These are phyloP conservation scores for Citrus trifoliata DNA, from an alignment of 345 rosid species.

Conservation along the genomic window DNA sequence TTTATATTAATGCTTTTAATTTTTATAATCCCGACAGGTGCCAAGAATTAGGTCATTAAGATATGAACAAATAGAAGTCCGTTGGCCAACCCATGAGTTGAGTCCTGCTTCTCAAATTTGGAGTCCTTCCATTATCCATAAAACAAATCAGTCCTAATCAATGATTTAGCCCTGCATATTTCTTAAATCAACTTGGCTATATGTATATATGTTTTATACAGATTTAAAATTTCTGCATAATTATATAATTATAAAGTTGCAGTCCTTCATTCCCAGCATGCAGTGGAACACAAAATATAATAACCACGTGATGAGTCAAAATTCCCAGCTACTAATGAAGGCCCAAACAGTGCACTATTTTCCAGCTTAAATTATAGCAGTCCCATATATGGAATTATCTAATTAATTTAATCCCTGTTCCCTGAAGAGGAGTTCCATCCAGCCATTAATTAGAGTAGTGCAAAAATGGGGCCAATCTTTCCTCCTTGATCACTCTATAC, in stretches of 20 bases:
- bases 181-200: not conserved
- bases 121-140: not conserved
- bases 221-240: not conserved
- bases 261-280: not conserved
- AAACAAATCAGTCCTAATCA: slow-evolving; percentile 18
- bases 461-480: slow-evolving; percentile 8
- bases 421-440: slow-evolving; percentile 2
- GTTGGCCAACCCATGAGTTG: slow-evolving; percentile 9
- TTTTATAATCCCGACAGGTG: not conserved
- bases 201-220: too few relatives aligned
- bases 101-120: not conserved
- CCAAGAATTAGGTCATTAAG: slow-evolving; percentile 11
- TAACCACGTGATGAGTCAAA: slow-evolving; percentile 9
- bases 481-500: slow-evolving; percentile 9
- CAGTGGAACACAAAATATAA: not conserved
- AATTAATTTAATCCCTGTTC: slow-evolving; percentile 9
- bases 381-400: slow-evolving; percentile 8
- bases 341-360: slow-evolving; percentile 12
- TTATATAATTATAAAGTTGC: not conserved
- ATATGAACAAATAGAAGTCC: not conserved
- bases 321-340: not conserved
- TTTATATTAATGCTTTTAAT: not conserved
- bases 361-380: not conserved
- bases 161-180: not conserved
- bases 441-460: not conserved